Evolutionary conservation across 345 rosid genomes (phyloP).

Genomic region (Populus euphratica): DNA sequence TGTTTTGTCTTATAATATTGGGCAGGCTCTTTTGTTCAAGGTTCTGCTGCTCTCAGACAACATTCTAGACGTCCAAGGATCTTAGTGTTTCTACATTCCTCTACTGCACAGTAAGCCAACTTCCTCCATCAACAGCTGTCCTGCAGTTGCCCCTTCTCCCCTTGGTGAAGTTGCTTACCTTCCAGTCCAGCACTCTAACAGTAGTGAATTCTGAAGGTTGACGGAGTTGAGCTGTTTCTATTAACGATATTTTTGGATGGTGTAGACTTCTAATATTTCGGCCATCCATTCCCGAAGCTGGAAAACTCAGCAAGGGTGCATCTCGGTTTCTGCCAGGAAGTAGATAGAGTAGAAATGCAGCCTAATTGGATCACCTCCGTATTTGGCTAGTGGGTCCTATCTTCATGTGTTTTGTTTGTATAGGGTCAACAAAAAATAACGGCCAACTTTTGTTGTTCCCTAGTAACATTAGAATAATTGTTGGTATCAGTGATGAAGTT

Average conservation of each 20-base stretch:
- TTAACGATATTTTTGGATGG: not conserved
- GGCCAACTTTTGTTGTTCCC: not conserved
- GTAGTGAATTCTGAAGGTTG: not conserved
- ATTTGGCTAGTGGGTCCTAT: conserved; percentile 2
- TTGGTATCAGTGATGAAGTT: not conserved
- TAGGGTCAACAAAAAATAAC: not conserved
- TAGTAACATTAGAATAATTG: not conserved
- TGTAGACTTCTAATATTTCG: not conserved
- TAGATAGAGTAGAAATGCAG: not conserved
- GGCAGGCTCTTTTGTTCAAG: not conserved
- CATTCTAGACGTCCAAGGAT: conserved; percentile 3
- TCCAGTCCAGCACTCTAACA: not conserved
- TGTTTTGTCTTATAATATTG: conserved; percentile 3
- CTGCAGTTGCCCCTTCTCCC: not conserved
- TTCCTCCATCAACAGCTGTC: not conserved
- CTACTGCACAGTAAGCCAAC: conserved; percentile 9
- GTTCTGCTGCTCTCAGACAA: conserved; percentile 6
- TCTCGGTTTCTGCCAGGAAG: not conserved
- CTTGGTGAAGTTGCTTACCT: not conserved
- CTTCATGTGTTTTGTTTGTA: not conserved
- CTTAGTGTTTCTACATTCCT: conserved; percentile 4
- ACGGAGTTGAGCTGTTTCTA: conserved; percentile 5
- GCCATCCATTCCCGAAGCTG: conserved; percentile 10
- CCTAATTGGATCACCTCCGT: not conserved
- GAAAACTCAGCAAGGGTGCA: conserved; percentile 7